Base-by-base conservation (phyloP, 805 yeast genomes). In the Yamadazyma olivae region DNA sequence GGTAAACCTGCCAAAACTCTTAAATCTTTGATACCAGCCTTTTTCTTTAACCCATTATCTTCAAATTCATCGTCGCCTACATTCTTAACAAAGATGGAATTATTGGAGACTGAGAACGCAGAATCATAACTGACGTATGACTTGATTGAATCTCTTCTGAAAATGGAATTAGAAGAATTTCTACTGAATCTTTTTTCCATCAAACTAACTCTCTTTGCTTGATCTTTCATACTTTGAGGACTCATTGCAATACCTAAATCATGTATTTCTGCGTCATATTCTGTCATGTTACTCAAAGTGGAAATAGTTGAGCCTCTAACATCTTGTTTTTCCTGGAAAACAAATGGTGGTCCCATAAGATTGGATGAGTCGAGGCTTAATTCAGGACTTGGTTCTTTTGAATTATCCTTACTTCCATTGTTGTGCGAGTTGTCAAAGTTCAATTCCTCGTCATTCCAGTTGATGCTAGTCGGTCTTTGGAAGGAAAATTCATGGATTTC, bases 41-140 rank as follows among this genome's bases (percentile, higher is more conserved):
- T 80, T 55, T 79, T 80, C 43, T 73, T 60, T 37, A 67, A 49
- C 3, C 50, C 52, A 10, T 46, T 45, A 4, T 47, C 56, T 17
- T 40, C 43, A 27, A 39, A 39, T 2, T 22, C 27, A 5, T 16
- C 30, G 12, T 27, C 40, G 2, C 18, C 24, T 4, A 5, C 20
- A n/a, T 27, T 27, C 12, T 22, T 27, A 19, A 36, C 45, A 12
- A 30, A 27, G n/a, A 39, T 6, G 3, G 45, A 41, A 21, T 33
- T 27, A 26, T 32, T 32, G 3, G 57, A 44, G 13, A 55, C 40
- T 6, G 82, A 75, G 28, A 72, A 59, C 1, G 71, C 74, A 1
- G 84, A 78, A 50, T 79, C 83, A 43, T 79, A 80, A 26, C 82
- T 75, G 32, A 78, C 45, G 46, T 77, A 79, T 1, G 84, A 79